These are phyloP conservation scores for Pichia cephalocereana DNA, from an alignment of 805 yeast genomes.

Conservation along the genomic window DNA sequence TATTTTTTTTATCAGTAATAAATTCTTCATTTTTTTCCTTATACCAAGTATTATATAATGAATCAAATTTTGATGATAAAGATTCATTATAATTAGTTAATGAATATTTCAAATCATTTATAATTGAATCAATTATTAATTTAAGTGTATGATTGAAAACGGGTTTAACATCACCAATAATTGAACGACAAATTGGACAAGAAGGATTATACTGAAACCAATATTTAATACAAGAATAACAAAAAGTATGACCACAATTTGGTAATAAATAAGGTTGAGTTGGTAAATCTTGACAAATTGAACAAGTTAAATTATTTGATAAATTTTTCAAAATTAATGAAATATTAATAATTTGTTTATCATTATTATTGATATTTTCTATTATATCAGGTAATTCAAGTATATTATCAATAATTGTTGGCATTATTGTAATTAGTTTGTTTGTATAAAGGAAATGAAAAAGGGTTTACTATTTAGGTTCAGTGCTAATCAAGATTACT, in stretches of 20 bases:
- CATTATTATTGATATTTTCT: not conserved
- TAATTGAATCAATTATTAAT: slow-evolving; percentile 33
- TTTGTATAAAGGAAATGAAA: no score
- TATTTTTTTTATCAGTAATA: slow-evolving; percentile 27
- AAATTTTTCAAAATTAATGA: not conserved
- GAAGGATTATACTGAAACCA: slow-evolving; percentile 52
- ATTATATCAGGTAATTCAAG: not conserved
- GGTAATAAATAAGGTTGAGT: slow-evolving; percentile 48
- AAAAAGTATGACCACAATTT: slow-evolving; percentile 66
- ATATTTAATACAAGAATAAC: slow-evolving; percentile 53
- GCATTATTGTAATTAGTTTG: not conserved
- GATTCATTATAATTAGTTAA: not conserved
- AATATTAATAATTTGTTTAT: not conserved
- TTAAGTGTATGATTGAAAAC: slow-evolving; percentile 43
- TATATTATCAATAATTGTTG: not conserved
- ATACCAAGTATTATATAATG: slow-evolving; percentile 19
- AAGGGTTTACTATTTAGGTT: no score
- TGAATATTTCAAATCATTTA: slow-evolving; percentile 22
- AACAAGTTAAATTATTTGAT: slow-evolving; percentile 34
- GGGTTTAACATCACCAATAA: slow-evolving; percentile 38
- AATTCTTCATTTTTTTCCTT: slow-evolving; percentile 27
- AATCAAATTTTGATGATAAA: not conserved
- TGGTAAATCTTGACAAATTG: slow-evolving; percentile 65
- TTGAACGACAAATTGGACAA: slow-evolving; percentile 63
- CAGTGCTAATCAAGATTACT: no score